Base-by-base conservation (phyloP, 2,329 filamentous ascomycete species). In the Neonectria hederae region DNA sequence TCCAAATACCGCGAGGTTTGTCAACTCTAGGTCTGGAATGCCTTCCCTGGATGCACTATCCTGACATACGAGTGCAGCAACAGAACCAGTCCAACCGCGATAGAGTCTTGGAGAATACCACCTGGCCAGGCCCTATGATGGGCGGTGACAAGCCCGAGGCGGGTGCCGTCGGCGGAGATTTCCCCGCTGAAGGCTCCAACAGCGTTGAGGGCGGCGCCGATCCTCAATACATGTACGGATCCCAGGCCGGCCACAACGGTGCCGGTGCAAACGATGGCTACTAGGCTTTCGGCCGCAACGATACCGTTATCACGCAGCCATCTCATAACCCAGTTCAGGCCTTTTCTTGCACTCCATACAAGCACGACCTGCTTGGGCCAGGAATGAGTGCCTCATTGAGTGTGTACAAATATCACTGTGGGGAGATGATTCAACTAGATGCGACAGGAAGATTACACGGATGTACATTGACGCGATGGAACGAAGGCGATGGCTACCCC, bases 1-100 rank as follows among this genome's bases (percentile, higher is more conserved):
- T 93, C 94, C 65, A 96, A 97, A 78, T 99, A 98, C 81, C 91
- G 96, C 80, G 96, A 99, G 87, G 96, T 98, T 87, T 88, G 91
- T 32, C 17, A 28, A 19, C 40, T 42, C 9, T 28, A n/a, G 8
- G 51, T 40, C 30, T 19, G 13, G 5, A 43, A 22, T 11, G n/a
- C 40, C 53, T 6, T 26, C 55, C 14, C 35, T 54, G 28, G 13
- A 32, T 56, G n/a, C 59, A 59, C 69, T 65, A 17, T 63, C 49
- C 49, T 53, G 19, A 60, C 48, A 46, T 17, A 42, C 19, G 51
- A 57, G 48, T 40, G 43, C 53, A 81, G 79, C 79, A 81, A 79
- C 79, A 81, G 71, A 80, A 80, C 51, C 78, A 80, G 54, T 76
- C 78, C 32, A 81, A 81, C 69, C 75, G 79, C 53, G 79, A 81